Evolutionary conservation across 2,329 filamentous ascomycete genomes (phyloP), one percentile per base, ranked within the genome.

Genomic region (Emergomyces pasteurianus): DNA sequence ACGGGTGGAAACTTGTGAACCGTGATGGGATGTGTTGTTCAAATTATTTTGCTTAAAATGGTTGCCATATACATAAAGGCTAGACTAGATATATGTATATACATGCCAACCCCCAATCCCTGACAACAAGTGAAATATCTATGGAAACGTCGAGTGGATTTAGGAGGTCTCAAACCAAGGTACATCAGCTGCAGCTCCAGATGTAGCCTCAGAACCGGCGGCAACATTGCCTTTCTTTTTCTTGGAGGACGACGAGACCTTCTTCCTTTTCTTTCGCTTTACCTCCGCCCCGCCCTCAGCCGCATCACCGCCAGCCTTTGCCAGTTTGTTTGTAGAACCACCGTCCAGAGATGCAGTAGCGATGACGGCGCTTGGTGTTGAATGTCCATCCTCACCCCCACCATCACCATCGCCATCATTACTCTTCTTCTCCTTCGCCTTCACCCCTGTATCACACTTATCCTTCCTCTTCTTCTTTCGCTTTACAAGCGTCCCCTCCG

Each of bases 401-500:
- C 12, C 10, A 18, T 14, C 52, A 36, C 49, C 49, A 4, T 28
- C 28, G 4, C 18, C 16, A 31, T n/a, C 49, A 10, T n/a, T n/a
- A 8, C 54, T 55, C 60, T 62, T 63, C 56, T 65, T 68, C 47
- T 66, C 68, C 62, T 66, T 69, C 54, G 49, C 12, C 31, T 38
- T 49, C 60, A 52, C 47, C 58, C 38, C 34, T 40, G 57, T 23
- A 18, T 52, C 55, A 26, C 59, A 26, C 68, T 65, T 69, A 63
- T 72, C 72, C 57, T 67, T 72, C 64, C 70, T 75, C 66, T 77
- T 86, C 75, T 86, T 88, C 70, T 83, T 86, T 72, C 80, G 82
- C 60, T 76, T 77, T 23, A 80, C 73, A 18, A 79, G 66, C 14
- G 71, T 75, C 18, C 78, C 78, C 58, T 79, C 78, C 4, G 72